Base-by-base conservation (phyloP, 164 flowering plant species). In the Nymphaea colorata region DNA sequence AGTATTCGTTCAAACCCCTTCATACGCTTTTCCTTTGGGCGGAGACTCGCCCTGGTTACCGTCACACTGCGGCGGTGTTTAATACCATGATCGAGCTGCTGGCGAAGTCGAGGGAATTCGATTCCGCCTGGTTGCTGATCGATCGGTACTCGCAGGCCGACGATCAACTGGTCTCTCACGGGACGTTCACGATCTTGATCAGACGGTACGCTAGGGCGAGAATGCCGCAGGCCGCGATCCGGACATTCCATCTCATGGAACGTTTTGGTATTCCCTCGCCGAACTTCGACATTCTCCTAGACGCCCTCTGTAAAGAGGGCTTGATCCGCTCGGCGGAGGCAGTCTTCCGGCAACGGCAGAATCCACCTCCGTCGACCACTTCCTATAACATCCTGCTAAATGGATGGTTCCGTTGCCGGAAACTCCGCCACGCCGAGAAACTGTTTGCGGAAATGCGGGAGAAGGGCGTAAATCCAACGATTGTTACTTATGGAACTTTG, bases 281-380 rank as follows among this genome's bases (percentile, higher is more conserved):
- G 44, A 44, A 85, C 74, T 76, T 90, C 73, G 87, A 81, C 74
- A 71, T 82, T 69, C 75, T 93, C 66, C 67, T 89, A 59, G 96
- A 87, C 74, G 78, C 94, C 2, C 83, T 93, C 67, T 87, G 96
- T 66, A 90, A 87, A 70, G 94, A 90, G 75, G 94, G 96, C 64
- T 85, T 70, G 77, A 83, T 79, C 43, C 79, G 81, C 76, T 70
- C 67, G 64, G 96, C 96, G n/a, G 74, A 83, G 2, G 80, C 70
- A 11, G 85, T 80, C 79, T 70, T 82, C 59, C 75, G 74, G 64
- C 71, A 65, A 51, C 79, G 65, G 69, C 77, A 43, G 72, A 71
- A 41, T 66, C 82, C 83, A 85, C 72, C 76, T 60, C 85, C 91
- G 10, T 73, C 92, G 6, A 55, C 75, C 43, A 72, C 81, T 44